Evolutionary conservation across 164 flowering plant species (phyloP), one percentile per base, ranked within the genome.

Genomic region (Dillenia suffruticosa): DNA sequence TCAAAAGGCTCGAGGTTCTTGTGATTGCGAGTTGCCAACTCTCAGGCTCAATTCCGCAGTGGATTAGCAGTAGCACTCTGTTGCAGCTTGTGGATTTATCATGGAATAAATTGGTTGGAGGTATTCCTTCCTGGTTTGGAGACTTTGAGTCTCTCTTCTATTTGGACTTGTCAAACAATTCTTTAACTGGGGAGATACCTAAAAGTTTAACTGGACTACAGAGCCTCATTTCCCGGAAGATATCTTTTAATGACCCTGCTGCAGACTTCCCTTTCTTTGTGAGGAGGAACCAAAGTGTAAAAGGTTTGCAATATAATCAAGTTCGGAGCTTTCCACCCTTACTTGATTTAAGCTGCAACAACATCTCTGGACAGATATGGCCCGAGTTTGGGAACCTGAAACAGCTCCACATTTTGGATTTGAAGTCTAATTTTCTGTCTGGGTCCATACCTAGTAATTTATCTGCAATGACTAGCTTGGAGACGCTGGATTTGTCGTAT

Each of bases 11-110:
- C 12, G 75, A 72, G 65, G 81, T 74, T 65, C 82, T 88, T 1
- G 65, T 81, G 10, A 77, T 86, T 61, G 80, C 89, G n/a, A 74
- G 65, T 55, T 81, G 95, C 51, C 45, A 74, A 44, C 81, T 87
- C 13, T 70, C 64, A 1, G 89, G 93, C 54, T 22, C 51, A 10
- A 59, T 87, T 40, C 89, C 92, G 3, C 69, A 40, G 52, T 87
- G 92, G 92, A 53, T 87, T 76, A 71, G 63, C 2, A 15, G 64
- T 5, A 63, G 55, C 62, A 60, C 17, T 24, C 56, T 69, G 10
- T 65, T 85, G 76, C 82, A 78, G 73, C 24, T 87, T 57, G 55
- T 87, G 70, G 92, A 87, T 67, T 57, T 87, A 12, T 87, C 92
- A 1, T 84, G 86, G 89, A 87, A 87, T 51, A 71, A 22, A 2